A percentile compares a stretch with the other conserved stretches of the same genome.
phyloP scores from a whole-genome alignment of 2,329 filamentous ascomycete species.

The Fusarium pilosicola region DNA sequence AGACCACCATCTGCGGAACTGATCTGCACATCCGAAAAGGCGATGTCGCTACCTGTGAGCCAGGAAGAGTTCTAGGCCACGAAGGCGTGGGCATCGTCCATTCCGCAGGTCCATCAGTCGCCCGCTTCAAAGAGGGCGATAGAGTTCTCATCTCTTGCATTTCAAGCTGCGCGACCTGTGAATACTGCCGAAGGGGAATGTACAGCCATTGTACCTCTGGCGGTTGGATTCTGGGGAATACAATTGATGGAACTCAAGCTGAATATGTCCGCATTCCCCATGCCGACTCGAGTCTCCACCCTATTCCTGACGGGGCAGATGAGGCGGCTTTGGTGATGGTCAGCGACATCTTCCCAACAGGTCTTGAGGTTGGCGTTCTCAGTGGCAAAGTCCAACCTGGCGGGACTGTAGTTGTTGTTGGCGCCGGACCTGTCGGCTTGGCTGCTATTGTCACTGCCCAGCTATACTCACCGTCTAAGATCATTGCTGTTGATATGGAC shows the following conservation, averaged over 20 bases:
- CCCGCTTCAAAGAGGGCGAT: constrained; percentile 60
- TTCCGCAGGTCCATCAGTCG: constrained; percentile 56
- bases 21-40: constrained; percentile 67
- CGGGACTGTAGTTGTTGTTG: constrained; percentile 63
- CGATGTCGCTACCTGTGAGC: constrained; percentile 59
- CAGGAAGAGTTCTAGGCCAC: constrained; percentile 61
- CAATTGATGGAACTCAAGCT: constrained; percentile 64
- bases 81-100: constrained; percentile 63
- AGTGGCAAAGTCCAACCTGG: constrained; percentile 63
- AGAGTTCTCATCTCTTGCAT: constrained; percentile 63
- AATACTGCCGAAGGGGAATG: constrained; percentile 62
- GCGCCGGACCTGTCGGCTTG: constrained; percentile 66
- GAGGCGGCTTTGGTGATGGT: constrained; percentile 59
- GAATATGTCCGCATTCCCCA: constrained; percentile 64
- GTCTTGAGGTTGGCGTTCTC: constrained; percentile 63
- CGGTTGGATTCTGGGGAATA: constrained; percentile 65
- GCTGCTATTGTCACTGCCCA: constrained; percentile 63
- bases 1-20: constrained; percentile 63
- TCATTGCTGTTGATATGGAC: constrained; percentile 64
- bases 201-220: constrained; percentile 62
- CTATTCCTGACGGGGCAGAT: constrained; percentile 54
- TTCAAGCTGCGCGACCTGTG: constrained; percentile 61
- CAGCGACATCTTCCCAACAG: constrained; percentile 67
- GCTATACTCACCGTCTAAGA: constrained; percentile 61
- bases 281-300: constrained; percentile 59